Conservation (phyloP, 192 early-diverging fungal species). For the Mortierella hygrophila region DNA sequence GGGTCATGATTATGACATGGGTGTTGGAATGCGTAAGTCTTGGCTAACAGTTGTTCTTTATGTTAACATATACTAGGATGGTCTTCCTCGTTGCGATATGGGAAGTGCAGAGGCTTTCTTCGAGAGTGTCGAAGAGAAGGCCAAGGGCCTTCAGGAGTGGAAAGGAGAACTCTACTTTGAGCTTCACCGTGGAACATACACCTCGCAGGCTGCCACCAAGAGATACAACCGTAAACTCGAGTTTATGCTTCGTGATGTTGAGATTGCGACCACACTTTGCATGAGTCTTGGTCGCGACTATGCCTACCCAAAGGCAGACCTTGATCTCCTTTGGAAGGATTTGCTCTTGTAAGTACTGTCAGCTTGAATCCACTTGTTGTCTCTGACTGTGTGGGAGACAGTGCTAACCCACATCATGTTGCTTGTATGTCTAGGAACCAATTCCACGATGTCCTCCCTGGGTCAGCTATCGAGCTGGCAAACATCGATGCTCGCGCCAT, state of each 20-base stretch:
- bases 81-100: conserved; percentile 77
- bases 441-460: conserved; percentile 98
- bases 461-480: conserved; percentile 90
- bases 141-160: conserved; percentile 83
- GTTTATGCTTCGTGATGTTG: conserved; percentile 86
- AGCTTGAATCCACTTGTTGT: background rate
- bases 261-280: conserved; percentile 72
- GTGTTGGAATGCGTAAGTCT: background rate
- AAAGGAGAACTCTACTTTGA: conserved; percentile 99
- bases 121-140: conserved; percentile 77
- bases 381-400: background rate
- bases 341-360: conserved; percentile 74
- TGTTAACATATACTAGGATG: conserved; percentile 64
- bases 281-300: background rate
- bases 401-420: background rate
- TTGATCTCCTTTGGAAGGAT: conserved; percentile 91
- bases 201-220: conserved; percentile 90
- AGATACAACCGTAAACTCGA: conserved; percentile 89
- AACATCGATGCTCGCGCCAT: conserved; percentile 86
- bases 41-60: background rate
- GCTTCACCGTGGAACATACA: conserved; percentile 98
- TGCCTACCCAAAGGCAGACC: conserved; percentile 79
- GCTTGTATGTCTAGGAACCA: conserved; percentile 70
- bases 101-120: conserved; percentile 90
- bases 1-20: background rate